Percentiles rank a stretch among this genome's conserved stretches.
These are phyloP conservation scores for Singerocomus inundabilis DNA, from an alignment of 1,284 basidiomycete species.

Conservation along the genomic window DNA sequence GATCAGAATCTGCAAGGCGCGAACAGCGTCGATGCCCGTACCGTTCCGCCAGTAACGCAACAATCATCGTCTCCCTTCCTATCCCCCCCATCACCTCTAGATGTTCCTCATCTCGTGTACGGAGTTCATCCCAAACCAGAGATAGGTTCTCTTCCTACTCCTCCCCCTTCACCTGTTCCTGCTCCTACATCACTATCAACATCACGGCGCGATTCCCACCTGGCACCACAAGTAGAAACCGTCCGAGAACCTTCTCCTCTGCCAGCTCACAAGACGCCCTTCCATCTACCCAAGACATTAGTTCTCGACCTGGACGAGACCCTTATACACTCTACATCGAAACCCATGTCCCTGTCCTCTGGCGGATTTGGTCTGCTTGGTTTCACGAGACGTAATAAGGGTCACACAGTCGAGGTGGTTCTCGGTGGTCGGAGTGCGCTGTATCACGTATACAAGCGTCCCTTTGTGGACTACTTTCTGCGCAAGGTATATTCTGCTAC, in stretches of 20 bases:
- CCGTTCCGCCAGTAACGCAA: slow-evolving; percentile 16
- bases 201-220: slow-evolving; percentile 15
- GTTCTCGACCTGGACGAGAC: slow-evolving; percentile 98
- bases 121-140: slow-evolving; percentile 13
- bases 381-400: slow-evolving; percentile 60
- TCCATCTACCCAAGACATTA: slow-evolving; percentile 85
- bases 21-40: slow-evolving; percentile 39
- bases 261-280: slow-evolving; percentile 57
- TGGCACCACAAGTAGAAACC: slow-evolving; percentile 29
- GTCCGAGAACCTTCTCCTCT: slow-evolving; percentile 48
- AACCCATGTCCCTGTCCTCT: slow-evolving; percentile 56
- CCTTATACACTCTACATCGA: slow-evolving; percentile 93
- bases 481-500: slow-evolving; percentile 64
- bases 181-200: slow-evolving; percentile 15
- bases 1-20: slow-evolving; percentile 36
- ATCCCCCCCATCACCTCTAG: slow-evolving; percentile 1
- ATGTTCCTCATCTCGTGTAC: slow-evolving; percentile 7
- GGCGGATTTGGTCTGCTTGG: slow-evolving; percentile 64
- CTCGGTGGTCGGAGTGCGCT: slow-evolving; percentile 85
- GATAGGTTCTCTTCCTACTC: slow-evolving; percentile 21
- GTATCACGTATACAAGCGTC: slow-evolving; percentile 99
- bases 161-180: slow-evolving; percentile 23
- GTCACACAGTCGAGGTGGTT: slow-evolving; percentile 95
- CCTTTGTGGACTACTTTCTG: slow-evolving; percentile 94
- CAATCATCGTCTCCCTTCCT: slow-evolving; percentile 2